A percentile compares a stretch with the other conserved stretches of the same genome.
These are phyloP conservation scores for Bipolaris gigantea DNA, from an alignment of 2,329 filamentous ascomycete species.

Conservation along the genomic window DNA sequence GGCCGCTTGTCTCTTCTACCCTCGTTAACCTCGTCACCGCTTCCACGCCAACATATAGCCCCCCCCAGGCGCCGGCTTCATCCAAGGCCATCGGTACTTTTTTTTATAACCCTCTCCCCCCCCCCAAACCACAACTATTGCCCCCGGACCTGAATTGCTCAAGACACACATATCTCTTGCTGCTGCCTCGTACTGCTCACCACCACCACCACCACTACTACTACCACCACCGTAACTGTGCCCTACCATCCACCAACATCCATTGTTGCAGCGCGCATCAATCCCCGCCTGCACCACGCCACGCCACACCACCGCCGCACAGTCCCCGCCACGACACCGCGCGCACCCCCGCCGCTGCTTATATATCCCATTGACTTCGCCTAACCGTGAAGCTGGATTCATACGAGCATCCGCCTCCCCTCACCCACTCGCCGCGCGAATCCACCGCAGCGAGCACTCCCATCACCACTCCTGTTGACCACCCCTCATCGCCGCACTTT, in stretches of 20 bases:
- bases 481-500: slow-evolving; percentile 48
- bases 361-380: slow-evolving; percentile 9
- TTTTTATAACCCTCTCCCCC: too few species aligned
- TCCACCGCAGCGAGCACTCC: slow-evolving; percentile 58
- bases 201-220: background rate
- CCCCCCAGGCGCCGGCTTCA: slow-evolving; percentile 20
- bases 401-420: slow-evolving; percentile 55
- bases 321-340: slow-evolving; percentile 12
- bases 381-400: slow-evolving; percentile 57
- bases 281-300: background rate
- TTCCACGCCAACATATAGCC: slow-evolving; percentile 27
- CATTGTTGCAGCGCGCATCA: background rate
- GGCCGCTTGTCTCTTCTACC: slow-evolving; percentile 17
- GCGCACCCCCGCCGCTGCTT: slow-evolving; percentile 3
- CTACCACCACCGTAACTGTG: too few species aligned
- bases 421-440: slow-evolving; percentile 56
- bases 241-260: background rate
- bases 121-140: background rate
- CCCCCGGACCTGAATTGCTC: background rate
- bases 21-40: slow-evolving; percentile 35
- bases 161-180: background rate
- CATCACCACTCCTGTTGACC: slow-evolving; percentile 45
- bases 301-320: slow-evolving; percentile 5
- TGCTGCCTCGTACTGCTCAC: background rate
- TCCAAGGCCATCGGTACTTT: slow-evolving; percentile 6